phyloP scores from a whole-genome alignment of 2,329 filamentous ascomycete species.

The Penicillium concentricum region DNA sequence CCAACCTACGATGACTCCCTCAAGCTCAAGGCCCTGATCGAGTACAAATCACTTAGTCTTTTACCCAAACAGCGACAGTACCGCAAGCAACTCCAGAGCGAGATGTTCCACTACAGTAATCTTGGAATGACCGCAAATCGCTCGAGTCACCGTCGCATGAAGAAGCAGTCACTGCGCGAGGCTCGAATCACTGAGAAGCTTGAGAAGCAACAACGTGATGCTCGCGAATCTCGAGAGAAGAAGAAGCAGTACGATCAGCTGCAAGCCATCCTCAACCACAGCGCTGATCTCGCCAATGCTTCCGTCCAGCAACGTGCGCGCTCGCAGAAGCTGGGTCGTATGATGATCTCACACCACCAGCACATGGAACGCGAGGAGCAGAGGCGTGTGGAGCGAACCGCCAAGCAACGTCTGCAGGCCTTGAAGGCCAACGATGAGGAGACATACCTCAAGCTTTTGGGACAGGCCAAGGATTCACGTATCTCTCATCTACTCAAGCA shows the following conservation, averaged over 20 bases:
- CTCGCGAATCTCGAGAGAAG: slow-evolving; percentile 93
- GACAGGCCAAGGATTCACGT: slow-evolving; percentile 98
- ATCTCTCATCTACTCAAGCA: slow-evolving; percentile 96
- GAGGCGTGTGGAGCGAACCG: slow-evolving; percentile 94
- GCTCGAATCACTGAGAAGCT: slow-evolving; percentile 97
- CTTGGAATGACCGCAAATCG: slow-evolving; percentile 96
- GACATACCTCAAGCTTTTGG: slow-evolving; percentile 94
- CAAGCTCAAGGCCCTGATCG: slow-evolving; percentile 87
- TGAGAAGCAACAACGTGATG: slow-evolving; percentile 97
- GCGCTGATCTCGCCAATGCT: slow-evolving; percentile 70
- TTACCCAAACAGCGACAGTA: slow-evolving; percentile 84
- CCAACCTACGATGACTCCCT: slow-evolving; percentile 72
- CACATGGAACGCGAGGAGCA: slow-evolving; percentile 99
- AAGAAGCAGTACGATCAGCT: slow-evolving; percentile 95
- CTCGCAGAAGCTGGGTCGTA: slow-evolving; percentile 78
- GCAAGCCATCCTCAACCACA: slow-evolving; percentile 78
- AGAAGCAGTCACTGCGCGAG: slow-evolving; percentile 95
- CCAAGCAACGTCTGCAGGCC: slow-evolving; percentile 98
- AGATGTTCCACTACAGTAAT: slow-evolving; percentile 95
- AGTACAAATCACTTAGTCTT: slow-evolving; percentile 88
- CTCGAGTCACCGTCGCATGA: slow-evolving; percentile 84
- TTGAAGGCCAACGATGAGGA: slow-evolving; percentile 99
- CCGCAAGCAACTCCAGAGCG: slow-evolving; percentile 80
- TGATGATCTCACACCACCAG: slow-evolving; percentile 87
- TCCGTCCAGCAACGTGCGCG: slow-evolving; percentile 69